Base-by-base conservation (phyloP, 129 eudicot genomes). In the Scalesia atractyloides region DNA sequence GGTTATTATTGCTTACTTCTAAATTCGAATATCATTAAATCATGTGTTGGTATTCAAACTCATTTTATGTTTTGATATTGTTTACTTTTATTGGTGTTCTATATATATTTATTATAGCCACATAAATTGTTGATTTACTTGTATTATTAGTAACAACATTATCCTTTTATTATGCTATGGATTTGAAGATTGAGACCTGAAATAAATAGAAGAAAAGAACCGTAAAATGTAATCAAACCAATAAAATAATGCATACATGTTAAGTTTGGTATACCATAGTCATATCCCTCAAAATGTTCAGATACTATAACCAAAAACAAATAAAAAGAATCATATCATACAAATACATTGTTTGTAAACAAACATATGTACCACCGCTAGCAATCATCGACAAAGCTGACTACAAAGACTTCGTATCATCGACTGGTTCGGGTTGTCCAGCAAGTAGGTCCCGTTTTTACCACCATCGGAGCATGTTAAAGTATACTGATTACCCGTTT, bases 391-490 rank as follows among this genome's bases (percentile, higher is more conserved):
- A 75, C 98, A 89, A 56, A 92, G 88, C 82, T 89, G 89, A 54
- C 79, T 58, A 46, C 96, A 92, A 20, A 92, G 85, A 49, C 92
- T 82, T 71, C 78, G 90, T n/a, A 92, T 80, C 81, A 64, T 91
- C 18, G 96, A 81, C 1, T 82, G 15, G 11, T 84, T 83, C 53
- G 89, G 79, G 63, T 85, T 76, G 46, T 72, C 22, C 81, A 86
- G 82, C 16, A 72, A 18, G 69, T 83, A 92, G 10, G 89, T 80
- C 11, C 82, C 80, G 74, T 81, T 85, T 77, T 76, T 92, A 15
- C 85, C 78, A 68, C 82, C 84, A 82, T 76, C 66, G 30, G 91
- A 83, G 84, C 98, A 92, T 14, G 90, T 87, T 63, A 92, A 71
- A 9, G 81, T 84, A 49, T 79, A 80, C 73, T 89, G 88, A 43